Conservation (phyloP, 2,329 filamentous ascomycete species). For the Cytospora chrysosperma region DNA sequence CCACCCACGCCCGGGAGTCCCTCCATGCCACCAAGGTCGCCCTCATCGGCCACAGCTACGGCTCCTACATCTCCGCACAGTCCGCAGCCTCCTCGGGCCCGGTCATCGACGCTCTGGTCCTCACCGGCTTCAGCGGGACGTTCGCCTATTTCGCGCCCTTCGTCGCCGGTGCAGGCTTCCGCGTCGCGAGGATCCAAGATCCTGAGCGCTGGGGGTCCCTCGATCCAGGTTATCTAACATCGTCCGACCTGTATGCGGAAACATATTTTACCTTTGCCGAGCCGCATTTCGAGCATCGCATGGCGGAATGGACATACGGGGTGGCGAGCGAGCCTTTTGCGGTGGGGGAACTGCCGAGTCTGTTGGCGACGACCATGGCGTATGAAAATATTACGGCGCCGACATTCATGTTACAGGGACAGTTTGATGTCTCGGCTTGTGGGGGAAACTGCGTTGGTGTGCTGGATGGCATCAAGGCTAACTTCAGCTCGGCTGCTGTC, state of each 20-base stretch:
- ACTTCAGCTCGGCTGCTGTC: slow-evolving; percentile 27
- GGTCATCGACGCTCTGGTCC: slow-evolving; percentile 25
- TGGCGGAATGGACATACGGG: slow-evolving; percentile 32
- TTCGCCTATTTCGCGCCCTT: slow-evolving; percentile 32
- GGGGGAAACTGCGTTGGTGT: slow-evolving; percentile 32
- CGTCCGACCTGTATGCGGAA: slow-evolving; percentile 31
- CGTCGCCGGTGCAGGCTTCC: slow-evolving; percentile 31
- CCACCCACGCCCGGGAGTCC: slow-evolving; percentile 28
- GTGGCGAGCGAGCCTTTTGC: slow-evolving; percentile 33
- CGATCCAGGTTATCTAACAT: slow-evolving; percentile 30
- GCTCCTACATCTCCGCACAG: slow-evolving; percentile 31
- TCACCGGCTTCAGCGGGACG: slow-evolving; percentile 30
- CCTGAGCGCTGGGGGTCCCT: slow-evolving; percentile 31
- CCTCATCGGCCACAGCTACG: slow-evolving; percentile 34
- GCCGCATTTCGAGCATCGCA: slow-evolving; percentile 30
- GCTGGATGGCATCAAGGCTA: slow-evolving; percentile 22
- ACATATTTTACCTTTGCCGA: slow-evolving; percentile 31
- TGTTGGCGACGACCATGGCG: slow-evolving; percentile 28
- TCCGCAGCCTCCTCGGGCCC: slow-evolving; percentile 25
- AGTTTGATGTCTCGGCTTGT: slow-evolving; percentile 33
- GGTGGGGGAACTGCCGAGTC: slow-evolving; percentile 31
- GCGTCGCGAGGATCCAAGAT: slow-evolving; percentile 29
- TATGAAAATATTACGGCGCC: slow-evolving; percentile 29
- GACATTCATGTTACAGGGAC: slow-evolving; percentile 31
- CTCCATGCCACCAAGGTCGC: slow-evolving; percentile 30